These are phyloP conservation scores for Nitzschia sp. DNA, from an alignment of 108 stramenopile genomes.

Conservation along the genomic window DNA sequence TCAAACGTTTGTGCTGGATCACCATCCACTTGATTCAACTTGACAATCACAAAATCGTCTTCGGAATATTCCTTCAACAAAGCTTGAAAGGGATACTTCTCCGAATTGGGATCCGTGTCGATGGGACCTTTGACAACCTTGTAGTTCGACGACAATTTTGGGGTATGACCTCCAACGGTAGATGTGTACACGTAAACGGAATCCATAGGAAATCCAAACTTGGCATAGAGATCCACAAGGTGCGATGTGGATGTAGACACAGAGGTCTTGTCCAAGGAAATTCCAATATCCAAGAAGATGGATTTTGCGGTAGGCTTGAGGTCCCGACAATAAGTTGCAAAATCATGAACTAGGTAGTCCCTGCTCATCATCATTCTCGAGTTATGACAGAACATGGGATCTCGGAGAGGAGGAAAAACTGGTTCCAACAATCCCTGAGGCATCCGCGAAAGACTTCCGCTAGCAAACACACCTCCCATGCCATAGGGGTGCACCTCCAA, in stretches of 20 bases:
- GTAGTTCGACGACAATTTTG: background rate
- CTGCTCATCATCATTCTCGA: background rate
- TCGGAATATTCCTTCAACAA: background rate
- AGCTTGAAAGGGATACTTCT: background rate
- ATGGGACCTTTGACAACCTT: background rate
- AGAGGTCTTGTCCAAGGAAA: background rate
- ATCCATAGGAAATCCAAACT: conserved; percentile 19
- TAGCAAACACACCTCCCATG: conserved; percentile 6
- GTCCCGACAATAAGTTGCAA: background rate
- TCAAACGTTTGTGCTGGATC: background rate
- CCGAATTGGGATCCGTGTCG: background rate
- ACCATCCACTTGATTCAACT: background rate
- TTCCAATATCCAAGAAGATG: conserved; percentile 13
- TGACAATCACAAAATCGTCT: conserved; percentile 8
- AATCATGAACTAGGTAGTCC: conserved; percentile 16
- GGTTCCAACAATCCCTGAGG: conserved; percentile 13
- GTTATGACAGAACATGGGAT: background rate
- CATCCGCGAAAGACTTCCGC: conserved; percentile 6
- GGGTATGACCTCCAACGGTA: background rate
- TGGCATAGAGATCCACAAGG: background rate
- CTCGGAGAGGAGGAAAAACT: conserved; percentile 4
- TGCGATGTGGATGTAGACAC: background rate
- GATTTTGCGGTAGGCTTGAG: conserved; percentile 1
- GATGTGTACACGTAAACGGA: background rate
- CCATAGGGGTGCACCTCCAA: conserved; percentile 11